Evolutionary conservation across 345 rosid species (phyloP).

Genomic region (Excoecaria agallocha): DNA sequence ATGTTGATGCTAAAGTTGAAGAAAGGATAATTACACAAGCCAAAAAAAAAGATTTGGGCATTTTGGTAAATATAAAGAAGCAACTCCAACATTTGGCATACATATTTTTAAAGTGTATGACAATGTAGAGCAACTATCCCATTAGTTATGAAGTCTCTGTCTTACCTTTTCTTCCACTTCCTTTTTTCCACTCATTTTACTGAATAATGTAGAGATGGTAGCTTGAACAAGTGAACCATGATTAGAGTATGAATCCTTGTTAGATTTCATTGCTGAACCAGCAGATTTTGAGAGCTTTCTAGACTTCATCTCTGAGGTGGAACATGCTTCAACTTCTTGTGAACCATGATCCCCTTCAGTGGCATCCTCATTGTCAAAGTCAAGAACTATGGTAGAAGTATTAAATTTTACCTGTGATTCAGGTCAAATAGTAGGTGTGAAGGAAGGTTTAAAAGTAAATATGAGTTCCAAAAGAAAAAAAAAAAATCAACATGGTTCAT

Average conservation of each 20-base stretch:
- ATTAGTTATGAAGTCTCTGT: no score
- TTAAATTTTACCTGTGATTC: conserved; percentile 26
- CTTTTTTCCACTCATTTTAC: conserved; percentile 29
- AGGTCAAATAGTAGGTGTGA: conserved; percentile 15
- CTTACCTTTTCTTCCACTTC: conserved; percentile 60
- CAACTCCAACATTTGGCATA: background rate
- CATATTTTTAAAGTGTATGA: background rate
- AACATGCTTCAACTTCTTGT: conserved; percentile 17
- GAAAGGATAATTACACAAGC: background rate
- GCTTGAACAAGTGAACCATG: conserved; percentile 70
- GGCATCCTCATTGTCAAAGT: conserved; percentile 21
- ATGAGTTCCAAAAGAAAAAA: background rate
- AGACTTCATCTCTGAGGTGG: conserved; percentile 27
- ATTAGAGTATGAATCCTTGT: conserved; percentile 29
- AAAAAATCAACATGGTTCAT: background rate
- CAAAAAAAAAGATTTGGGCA: background rate
- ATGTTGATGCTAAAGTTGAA: background rate
- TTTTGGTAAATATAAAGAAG: background rate
- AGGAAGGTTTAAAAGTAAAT: conserved; percentile 1
- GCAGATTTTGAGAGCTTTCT: conserved; percentile 28
- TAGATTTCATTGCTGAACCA: conserved; percentile 30
- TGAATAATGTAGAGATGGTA: conserved; percentile 68
- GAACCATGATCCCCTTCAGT: conserved; percentile 19
- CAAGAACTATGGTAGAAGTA: conserved; percentile 21
- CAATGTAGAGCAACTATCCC: no score